phyloP scores from a whole-genome alignment of 2,329 filamentous ascomycete genomes.

The Colletotrichum tanaceti region DNA sequence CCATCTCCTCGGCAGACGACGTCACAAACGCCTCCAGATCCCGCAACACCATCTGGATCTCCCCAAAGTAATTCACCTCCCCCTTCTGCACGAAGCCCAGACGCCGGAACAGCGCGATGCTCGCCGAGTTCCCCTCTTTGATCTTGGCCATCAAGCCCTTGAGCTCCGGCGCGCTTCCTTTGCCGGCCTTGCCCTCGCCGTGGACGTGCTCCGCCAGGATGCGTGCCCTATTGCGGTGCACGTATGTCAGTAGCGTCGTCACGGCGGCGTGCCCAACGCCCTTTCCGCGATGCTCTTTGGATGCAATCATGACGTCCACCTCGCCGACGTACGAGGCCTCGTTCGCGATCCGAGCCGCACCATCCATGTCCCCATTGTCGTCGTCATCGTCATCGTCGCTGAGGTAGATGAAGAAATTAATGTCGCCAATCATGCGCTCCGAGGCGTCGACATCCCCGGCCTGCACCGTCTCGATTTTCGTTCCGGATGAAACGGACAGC shows the following conservation, averaged over 20 bases:
- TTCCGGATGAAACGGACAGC: conserved; percentile 24
- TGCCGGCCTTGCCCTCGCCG: conserved; percentile 35
- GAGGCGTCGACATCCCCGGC: conserved; percentile 65
- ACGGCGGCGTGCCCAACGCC: conserved; percentile 77
- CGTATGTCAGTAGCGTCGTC: conserved; percentile 75
- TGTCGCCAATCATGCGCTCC: conserved; percentile 75
- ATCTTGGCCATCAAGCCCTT: conserved; percentile 69
- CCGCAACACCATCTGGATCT: conserved; percentile 62
- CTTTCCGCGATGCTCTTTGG: conserved; percentile 63
- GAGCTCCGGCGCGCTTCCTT: conserved; percentile 44
- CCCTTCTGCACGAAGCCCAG: conserved; percentile 66
- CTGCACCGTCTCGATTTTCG: conserved; percentile 12
- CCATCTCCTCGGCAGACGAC: conserved; percentile 20
- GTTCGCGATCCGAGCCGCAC: conserved; percentile 40
- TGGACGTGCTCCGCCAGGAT: conserved; percentile 64
- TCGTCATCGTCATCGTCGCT: conserved; percentile 64
- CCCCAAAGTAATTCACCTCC: conserved; percentile 69
- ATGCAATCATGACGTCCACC: conserved; percentile 88
- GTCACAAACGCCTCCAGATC: conserved; percentile 43
- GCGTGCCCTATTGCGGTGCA: conserved; percentile 61
- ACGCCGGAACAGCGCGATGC: conserved; percentile 62
- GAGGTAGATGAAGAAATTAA: conserved; percentile 82
- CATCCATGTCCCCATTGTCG: conserved; percentile 58
- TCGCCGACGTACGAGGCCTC: conserved; percentile 68
- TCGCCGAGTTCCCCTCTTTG: conserved; percentile 65